Evolutionary conservation across 2,329 filamentous ascomycete species (phyloP).

Genomic region (Pyricularia sp.): DNA sequence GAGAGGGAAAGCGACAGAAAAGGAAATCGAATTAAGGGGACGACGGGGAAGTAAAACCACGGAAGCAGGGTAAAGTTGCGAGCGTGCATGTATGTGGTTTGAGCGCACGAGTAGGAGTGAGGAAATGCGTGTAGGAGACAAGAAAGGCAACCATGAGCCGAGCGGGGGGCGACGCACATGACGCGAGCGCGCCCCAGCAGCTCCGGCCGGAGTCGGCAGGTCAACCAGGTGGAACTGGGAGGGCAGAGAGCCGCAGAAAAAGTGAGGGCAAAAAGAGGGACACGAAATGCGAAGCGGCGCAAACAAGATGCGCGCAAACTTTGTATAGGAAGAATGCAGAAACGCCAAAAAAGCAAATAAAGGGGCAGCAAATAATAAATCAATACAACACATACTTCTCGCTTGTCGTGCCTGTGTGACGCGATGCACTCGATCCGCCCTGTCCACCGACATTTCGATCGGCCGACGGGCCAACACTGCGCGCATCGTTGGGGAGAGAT

Average conservation of each 20-base stretch:
- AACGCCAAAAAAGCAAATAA: conserved; percentile 5
- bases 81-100: background rate
- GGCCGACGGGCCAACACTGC: conserved; percentile 33
- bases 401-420: conserved; percentile 34
- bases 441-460: conserved; percentile 26
- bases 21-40: background rate
- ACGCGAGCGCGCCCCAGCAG: background rate
- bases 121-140: background rate
- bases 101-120: background rate
- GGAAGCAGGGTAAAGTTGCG: background rate
- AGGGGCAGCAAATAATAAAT: conserved; percentile 3
- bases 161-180: background rate
- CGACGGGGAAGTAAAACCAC: background rate
- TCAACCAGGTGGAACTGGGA: background rate
- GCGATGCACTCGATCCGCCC: conserved; percentile 33
- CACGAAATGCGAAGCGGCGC: background rate
- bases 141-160: background rate
- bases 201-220: conserved; percentile 1
- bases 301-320: background rate
- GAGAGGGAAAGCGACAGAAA: background rate
- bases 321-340: background rate
- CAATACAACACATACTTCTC: conserved; percentile 43
- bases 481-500: conserved; percentile 39
- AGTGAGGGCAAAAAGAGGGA: background rate
- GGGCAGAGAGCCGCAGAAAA: conserved; percentile 1